Evolutionary conservation across 768 basidiomycete genomes (phyloP), one percentile per base, ranked within the genome.

Genomic region (Chiua virens): DNA sequence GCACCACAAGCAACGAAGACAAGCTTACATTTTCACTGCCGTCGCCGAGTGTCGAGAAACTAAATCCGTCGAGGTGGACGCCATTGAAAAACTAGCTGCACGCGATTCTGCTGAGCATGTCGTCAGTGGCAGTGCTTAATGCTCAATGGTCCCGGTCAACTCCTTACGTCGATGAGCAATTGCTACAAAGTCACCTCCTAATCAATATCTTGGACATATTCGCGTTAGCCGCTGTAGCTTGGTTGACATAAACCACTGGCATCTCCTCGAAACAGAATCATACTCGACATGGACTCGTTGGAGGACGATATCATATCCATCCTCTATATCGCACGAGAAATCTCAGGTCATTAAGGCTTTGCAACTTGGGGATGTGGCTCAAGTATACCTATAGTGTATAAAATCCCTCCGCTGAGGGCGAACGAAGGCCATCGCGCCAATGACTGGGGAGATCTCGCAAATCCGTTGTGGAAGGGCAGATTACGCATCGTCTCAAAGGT

Each of bases 381-480:
- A 59, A 55, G 52, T 46, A 65, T 55, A 39, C 18, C 35, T 45
- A 55, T 20, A 95, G 94, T 96, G 34, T 96, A 87, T 77, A 91
- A 87, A 74, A 92, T 97, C 42, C 94, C 94, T 3, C 85, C 93
- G 42, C 74, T 94, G 62, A 92, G 82, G 63, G 79, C 79, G 35
- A 89, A 92, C 61, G 89, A 93, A 64, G 94, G 94, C 9, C 88
- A 96, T 71, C 86, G 91, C 47, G 94, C 94, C 11, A 86, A 85
- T 48, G 90, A 93, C 57, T 98, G 94, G 94, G 91, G 93, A 15
- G 88, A 93, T 69, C 80, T 95, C 37, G 79, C 79, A 17, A 63
- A 79, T 49, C 91, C 92, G 5, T 70, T 98, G 21, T 98, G 94
- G 94, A 95, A 95, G 66, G 94, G 94, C 17, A 79, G 94, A 38